These are phyloP conservation scores for Leishmania major DNA, from an alignment of 208 protist species.

Conservation along the genomic window DNA sequence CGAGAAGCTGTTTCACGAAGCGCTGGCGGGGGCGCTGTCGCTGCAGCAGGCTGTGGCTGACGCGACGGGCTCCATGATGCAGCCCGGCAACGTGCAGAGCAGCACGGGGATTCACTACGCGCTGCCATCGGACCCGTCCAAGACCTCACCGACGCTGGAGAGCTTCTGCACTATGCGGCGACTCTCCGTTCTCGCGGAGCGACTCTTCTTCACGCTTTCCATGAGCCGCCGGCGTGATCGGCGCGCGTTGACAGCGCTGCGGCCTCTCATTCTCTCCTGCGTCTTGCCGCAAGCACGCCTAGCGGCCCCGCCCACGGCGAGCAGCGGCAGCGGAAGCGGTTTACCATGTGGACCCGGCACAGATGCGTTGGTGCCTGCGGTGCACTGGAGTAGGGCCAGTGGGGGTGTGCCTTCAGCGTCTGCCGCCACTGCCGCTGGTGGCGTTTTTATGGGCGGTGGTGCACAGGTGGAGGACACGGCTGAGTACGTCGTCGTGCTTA, in stretches of 20 bases:
- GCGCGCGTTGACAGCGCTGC: constrained; percentile 43
- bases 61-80: constrained; percentile 80
- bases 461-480: constrained; percentile 35
- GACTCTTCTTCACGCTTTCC: constrained; percentile 71
- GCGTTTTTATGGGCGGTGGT: neutral
- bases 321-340: constrained; percentile 5
- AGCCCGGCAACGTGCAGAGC: constrained; percentile 83
- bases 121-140: constrained; percentile 62
- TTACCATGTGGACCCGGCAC: constrained; percentile 5
- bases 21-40: constrained; percentile 58
- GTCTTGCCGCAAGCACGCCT: constrained; percentile 37
- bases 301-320: neutral
- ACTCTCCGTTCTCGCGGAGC: constrained; percentile 56
- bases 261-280: constrained; percentile 79
- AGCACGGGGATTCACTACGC: constrained; percentile 81
- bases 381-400: neutral
- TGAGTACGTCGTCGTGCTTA: constrained; percentile 62
- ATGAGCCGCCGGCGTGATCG: constrained; percentile 65
- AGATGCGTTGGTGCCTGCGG: neutral
- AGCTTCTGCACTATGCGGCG: constrained; percentile 71
- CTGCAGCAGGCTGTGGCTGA: constrained; percentile 69
- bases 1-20: constrained; percentile 55
- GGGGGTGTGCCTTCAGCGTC: neutral
- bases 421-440: neutral
- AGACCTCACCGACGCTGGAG: constrained; percentile 69